Evolutionary conservation across 2,329 filamentous ascomycete genomes (phyloP), one percentile per base, ranked within the genome.

Genomic region (Paecilomyces sp.): DNA sequence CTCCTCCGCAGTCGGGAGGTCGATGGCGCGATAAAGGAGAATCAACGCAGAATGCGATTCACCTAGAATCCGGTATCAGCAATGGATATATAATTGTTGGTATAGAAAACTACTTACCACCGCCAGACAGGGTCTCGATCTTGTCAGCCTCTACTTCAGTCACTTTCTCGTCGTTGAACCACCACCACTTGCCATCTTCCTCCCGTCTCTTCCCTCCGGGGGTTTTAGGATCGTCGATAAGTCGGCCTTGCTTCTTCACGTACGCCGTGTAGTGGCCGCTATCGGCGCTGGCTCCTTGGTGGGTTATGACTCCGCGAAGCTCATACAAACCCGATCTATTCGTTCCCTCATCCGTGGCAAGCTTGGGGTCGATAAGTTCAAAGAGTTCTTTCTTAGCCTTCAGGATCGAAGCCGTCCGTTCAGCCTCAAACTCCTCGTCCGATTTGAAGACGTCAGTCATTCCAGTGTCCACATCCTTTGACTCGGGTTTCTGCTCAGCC

Each of bases 111-210:
- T 2, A 71, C 82, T 74, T 74, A 85, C 92, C 93, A 70, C 95
- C 94, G 61, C 94, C 95, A 56, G 92, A 85, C 57, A 99, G 83
- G 3, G 88, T 89, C 72, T 93, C 90, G 65, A 99, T 95, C 80
- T 96, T 94, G 68, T 97, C 93, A 28, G 85, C 81, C 15, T 91
- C 86, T 30, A 99, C 94, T 79, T 99, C 94, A 13, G 89, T 87
- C 34, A 99, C 94, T 79, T 92, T 95, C 72, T 99, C 93, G 70
- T 99, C 94, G 75, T 99, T 97, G 83, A 99, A 99, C 93, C 94
- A 99, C 93, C 94, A 99, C 94, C 94, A 99, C 69, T 92, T 96
- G 66, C 90, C 92, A 71, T 96, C 91, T 71, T 96, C 91, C 70
- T 89, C 86, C 58, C 85, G 86, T 68, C 85, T 81, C 79, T 91